Percentiles rank a stretch among this genome's conserved stretches.
Evolutionary conservation across 208 protist species (phyloP).

Genomic region (Phytomonas sp.): DNA sequence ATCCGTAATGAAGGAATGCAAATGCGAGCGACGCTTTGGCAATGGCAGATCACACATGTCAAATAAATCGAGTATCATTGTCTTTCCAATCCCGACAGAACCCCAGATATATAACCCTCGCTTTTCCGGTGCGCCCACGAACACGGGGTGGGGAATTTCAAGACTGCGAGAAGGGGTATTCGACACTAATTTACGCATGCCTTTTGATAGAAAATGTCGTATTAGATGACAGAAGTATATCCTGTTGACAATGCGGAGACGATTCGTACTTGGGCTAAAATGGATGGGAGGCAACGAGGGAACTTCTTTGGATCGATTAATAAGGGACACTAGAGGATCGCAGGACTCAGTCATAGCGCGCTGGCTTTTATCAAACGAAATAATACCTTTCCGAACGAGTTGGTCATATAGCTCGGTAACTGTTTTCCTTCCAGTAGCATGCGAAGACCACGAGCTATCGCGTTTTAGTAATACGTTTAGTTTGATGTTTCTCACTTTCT

Average conservation of each 20-base stretch:
- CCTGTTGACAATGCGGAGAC: neutral
- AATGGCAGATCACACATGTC: constrained; percentile 60
- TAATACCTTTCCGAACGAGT: constrained; percentile 53
- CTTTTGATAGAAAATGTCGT: neutral
- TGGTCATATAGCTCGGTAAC: constrained; percentile 61
- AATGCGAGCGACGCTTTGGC: constrained; percentile 82
- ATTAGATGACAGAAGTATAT: neutral
- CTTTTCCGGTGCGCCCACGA: constrained; percentile 42
- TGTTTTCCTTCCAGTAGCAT: constrained; percentile 39
- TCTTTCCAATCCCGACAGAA: constrained; percentile 92
- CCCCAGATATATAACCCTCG: constrained; percentile 90
- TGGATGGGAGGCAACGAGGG: neutral
- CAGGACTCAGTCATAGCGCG: constrained; percentile 59
- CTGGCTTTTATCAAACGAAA: constrained; percentile 40
- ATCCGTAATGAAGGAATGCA: constrained; percentile 92
- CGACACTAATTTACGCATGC: neutral
- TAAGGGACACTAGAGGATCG: constrained; percentile 35
- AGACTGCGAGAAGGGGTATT: constrained; percentile 6
- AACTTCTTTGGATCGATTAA: constrained; percentile 18
- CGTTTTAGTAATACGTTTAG: neutral
- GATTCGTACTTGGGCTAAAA: neutral
- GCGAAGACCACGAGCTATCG: constrained; percentile 36
- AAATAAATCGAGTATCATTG: constrained; percentile 92
- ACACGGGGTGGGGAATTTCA: constrained; percentile 33
- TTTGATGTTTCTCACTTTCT: neutral